Percentiles rank a stretch among this genome's conserved stretches.
Evolutionary conservation across 148 eudicot species (phyloP).

Genomic region (Dysphania ambrosioides): DNA sequence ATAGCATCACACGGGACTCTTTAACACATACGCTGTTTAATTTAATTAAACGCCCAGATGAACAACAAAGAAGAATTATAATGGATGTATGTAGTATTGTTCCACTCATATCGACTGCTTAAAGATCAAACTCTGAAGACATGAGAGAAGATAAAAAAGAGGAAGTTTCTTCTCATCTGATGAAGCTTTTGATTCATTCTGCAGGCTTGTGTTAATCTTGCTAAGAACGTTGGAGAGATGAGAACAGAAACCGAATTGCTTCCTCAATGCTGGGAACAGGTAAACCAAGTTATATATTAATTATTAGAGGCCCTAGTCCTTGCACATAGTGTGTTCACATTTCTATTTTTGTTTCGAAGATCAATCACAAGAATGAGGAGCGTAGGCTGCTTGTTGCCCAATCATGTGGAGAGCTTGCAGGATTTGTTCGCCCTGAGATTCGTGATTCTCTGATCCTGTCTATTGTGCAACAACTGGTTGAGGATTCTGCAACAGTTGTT

Average conservation of each 20-base stretch:
- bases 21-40: conserved; percentile 94
- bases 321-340: conserved; percentile 6
- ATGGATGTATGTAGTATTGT: conserved; percentile 73
- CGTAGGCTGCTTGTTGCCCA: conserved; percentile 99
- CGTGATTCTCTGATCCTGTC: conserved; percentile 97
- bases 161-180: background rate
- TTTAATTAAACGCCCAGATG: conserved; percentile 97
- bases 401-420: conserved; percentile 98
- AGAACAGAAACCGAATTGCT: conserved; percentile 98
- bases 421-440: conserved; percentile 93
- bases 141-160: background rate
- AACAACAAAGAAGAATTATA: conserved; percentile 88
- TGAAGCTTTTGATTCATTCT: conserved; percentile 14
- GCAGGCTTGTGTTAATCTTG: conserved; percentile 96
- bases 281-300: conserved; percentile 30
- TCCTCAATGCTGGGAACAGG: conserved; percentile 99
- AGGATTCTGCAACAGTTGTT: conserved; percentile 94
- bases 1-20: conserved; percentile 83
- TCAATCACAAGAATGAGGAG: conserved; percentile 95
- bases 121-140: background rate
- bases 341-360: conserved; percentile 45
- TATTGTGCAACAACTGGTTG: conserved; percentile 92
- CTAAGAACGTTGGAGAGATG: conserved; percentile 92
- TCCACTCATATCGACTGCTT: background rate
- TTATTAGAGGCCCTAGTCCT: conserved; percentile 4